Base-by-base conservation (phyloP, 164 flowering plant species). In the Tinospora cordifolia region DNA sequence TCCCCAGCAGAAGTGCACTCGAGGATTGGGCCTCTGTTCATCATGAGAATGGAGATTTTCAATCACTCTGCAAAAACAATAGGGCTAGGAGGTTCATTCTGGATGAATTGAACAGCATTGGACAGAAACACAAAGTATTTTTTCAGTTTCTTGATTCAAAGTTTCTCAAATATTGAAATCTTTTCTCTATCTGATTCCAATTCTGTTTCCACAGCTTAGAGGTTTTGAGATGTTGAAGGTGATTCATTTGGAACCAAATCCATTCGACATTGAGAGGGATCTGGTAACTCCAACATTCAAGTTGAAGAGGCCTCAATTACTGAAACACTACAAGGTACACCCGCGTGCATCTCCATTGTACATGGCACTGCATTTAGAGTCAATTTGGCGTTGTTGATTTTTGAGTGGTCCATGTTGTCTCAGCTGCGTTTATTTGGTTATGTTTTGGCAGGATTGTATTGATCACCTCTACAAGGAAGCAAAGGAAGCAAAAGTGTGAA, bases 271-370 rank as follows among this genome's bases (percentile, higher is more conserved):
- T 39, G 96, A 87, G 72, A 84, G 95, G 71, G 97, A 91, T 71
- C 74, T 95, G 70, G 71, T 95, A 11, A 95, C 99, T 71, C 97
- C 98, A 60, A 92, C 99, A 14, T 91, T 92, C 75, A 95, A 95
- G 67, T 77, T 91, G 80, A 95, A 92, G 79, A 87, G 99, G 79
- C 88, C 90, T 26, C 97, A 95, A 67, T 73, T 95, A 75, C 87
- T 87, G 72, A 90, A 89, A 65, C 76, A 87, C 74, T 95, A 92
- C 85, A 87, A 95, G 96, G 98, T 90, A 79, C 38, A 41, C 63
- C 38, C 54, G 1, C 36, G 3, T 13, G 6, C 13, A 19, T 26
- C 8, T n/a, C 11, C 64, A 9, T 38, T 68, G 27, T 4, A 22
- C 14, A 17, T 17, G 17, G 22, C 47, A 44, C 2, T 0, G 13